phyloP scores from a whole-genome alignment of 192 early-diverging fungal genomes.

The Geosiphon pyriformis region DNA sequence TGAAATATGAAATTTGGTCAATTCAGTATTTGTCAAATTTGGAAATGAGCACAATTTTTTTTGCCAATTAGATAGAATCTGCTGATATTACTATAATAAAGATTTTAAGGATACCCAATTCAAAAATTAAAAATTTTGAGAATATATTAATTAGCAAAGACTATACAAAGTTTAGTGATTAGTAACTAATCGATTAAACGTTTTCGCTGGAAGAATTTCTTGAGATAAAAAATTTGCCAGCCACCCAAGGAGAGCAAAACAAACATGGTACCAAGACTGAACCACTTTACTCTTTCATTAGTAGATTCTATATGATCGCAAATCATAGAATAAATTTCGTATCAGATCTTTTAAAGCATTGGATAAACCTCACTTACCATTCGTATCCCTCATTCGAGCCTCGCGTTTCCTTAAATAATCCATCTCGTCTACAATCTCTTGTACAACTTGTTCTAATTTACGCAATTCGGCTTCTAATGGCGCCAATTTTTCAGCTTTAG shows the following conservation, averaged over 20 bases:
- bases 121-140: no score
- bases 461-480: slow-evolving; percentile 87
- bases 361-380: slow-evolving; percentile 50
- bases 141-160: no score
- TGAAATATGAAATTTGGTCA: no score
- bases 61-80: no score
- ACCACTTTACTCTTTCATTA: slow-evolving; percentile 80
- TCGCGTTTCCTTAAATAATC: slow-evolving; percentile 78
- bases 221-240: slow-evolving; percentile 84
- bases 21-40: no score
- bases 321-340: no score
- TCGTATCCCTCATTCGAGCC: slow-evolving; percentile 79
- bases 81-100: no score
- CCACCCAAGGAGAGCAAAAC: slow-evolving; percentile 60
- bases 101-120: no score
- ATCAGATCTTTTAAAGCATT: no score
- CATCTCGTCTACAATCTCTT: slow-evolving; percentile 81
- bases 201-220: slow-evolving; percentile 85
- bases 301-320: no score
- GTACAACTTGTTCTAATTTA: slow-evolving; percentile 68
- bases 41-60: no score
- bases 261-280: slow-evolving; percentile 72
- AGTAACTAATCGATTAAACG: slow-evolving; percentile 70
- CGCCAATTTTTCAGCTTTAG: slow-evolving; percentile 72
- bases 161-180: no score